Evolutionary conservation across 305 asterid species (phyloP).

Genomic region (Salvia sclarea): DNA sequence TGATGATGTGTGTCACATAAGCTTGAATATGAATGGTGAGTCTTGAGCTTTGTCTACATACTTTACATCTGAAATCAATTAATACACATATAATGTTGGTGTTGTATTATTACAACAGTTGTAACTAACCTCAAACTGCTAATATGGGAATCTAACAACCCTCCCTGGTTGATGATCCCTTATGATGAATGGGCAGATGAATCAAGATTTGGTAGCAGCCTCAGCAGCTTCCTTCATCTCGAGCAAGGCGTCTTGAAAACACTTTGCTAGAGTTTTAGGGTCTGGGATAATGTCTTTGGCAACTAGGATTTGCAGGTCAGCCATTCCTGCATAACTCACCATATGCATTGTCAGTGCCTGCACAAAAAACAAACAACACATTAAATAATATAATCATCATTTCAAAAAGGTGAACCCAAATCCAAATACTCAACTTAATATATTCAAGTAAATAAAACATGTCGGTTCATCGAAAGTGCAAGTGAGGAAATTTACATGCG

Average conservation of each 20-base stretch:
- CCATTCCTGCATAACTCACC: slow-evolving; percentile 77
- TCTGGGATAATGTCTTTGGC: slow-evolving; percentile 74
- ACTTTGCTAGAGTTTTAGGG: slow-evolving; percentile 58
- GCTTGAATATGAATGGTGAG: too few relatives aligned
- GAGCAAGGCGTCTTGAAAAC: slow-evolving; percentile 62
- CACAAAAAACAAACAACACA: neutral
- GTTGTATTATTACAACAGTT: neutral
- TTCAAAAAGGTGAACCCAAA: too few relatives aligned
- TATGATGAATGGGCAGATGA: neutral
- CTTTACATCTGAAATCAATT: too few relatives aligned
- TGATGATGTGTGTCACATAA: neutral
- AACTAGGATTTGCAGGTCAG: slow-evolving; percentile 71
- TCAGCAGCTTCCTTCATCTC: slow-evolving; percentile 62
- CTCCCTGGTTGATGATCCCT: neutral
- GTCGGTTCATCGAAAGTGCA: neutral
- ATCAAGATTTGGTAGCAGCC: slow-evolving; percentile 16
- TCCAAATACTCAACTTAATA: too few relatives aligned
- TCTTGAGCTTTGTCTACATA: too few relatives aligned
- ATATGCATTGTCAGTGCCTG: slow-evolving; percentile 85
- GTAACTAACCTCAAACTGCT: neutral
- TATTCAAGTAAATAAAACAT: neutral
- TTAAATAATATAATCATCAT: neutral
- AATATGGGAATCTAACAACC: neutral
- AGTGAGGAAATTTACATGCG: slow-evolving; percentile 53
- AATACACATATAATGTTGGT: neutral